A percentile compares a stretch with the other conserved stretches of the same genome.
Conservation (phyloP, 768 basidiomycete species). For the Trametes villosa region DNA sequence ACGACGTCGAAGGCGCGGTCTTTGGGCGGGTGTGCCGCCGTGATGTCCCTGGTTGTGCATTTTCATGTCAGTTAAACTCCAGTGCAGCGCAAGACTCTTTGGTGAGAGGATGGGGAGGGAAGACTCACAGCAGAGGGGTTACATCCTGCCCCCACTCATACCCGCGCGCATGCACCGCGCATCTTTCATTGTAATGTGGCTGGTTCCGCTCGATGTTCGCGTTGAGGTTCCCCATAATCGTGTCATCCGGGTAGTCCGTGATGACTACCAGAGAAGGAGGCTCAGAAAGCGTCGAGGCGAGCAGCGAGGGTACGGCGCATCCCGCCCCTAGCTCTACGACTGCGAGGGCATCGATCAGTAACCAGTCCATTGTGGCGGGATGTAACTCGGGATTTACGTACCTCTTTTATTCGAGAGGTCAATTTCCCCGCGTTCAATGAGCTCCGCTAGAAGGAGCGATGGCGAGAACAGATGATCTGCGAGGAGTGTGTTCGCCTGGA, state of each 20-base stretch:
- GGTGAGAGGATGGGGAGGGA: not conserved
- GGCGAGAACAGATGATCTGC: conserved; percentile 79
- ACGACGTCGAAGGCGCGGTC: conserved; percentile 54
- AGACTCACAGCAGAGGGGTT: conserved; percentile 50
- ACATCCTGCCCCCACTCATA: conserved; percentile 70
- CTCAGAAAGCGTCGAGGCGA: conserved; percentile 49
- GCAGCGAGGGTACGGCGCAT: conserved; percentile 66
- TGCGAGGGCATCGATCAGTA: conserved; percentile 33
- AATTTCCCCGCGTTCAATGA: conserved; percentile 60
- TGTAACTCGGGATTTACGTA: conserved; percentile 22
- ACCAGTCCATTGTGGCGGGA: not conserved
- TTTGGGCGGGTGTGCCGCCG: not conserved
- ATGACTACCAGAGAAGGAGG: conserved; percentile 59
- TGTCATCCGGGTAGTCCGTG: conserved; percentile 72
- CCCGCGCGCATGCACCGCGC: conserved; percentile 49
- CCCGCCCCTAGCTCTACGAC: conserved; percentile 78
- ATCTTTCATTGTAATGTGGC: conserved; percentile 39
- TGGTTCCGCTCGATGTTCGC: conserved; percentile 59
- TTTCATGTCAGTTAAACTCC: not conserved
- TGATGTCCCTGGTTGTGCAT: not conserved
- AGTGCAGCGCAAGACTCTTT: not conserved
- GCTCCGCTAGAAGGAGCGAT: conserved; percentile 65
- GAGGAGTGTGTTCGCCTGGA: conserved; percentile 68
- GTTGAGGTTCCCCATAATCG: conserved; percentile 59
- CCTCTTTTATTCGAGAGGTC: conserved; percentile 47